Evolutionary conservation across 2,329 filamentous ascomycete genomes (phyloP).

Genomic region (Ophiosphaerella herpotricha): DNA sequence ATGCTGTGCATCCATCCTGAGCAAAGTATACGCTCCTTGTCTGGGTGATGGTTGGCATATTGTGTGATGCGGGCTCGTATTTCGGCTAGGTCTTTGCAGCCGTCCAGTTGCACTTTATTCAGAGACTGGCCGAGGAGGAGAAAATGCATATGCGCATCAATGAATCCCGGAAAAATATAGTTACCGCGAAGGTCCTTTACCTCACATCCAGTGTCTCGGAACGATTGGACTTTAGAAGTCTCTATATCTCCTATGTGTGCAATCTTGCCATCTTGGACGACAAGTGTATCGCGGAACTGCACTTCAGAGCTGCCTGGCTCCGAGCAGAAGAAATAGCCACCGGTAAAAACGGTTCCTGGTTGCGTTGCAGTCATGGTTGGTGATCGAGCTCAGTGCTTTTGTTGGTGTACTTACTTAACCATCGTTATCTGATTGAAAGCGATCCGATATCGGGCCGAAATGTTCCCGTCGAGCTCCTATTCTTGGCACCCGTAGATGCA

Average conservation of each 20-base stretch:
- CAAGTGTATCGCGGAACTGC: constrained; percentile 37
- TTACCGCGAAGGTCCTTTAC: constrained; percentile 44
- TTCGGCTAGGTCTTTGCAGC: constrained; percentile 54
- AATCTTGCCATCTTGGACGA: constrained; percentile 50
- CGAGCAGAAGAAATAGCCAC: constrained; percentile 31
- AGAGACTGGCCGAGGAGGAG: constrained; percentile 61
- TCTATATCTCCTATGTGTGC: constrained; percentile 44
- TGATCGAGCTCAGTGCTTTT: neutral
- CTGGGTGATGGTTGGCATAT: constrained; percentile 53
- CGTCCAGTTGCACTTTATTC: constrained; percentile 55
- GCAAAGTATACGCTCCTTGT: constrained; percentile 55
- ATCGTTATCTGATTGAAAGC: constrained; percentile 10
- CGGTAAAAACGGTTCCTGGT: constrained; percentile 28
- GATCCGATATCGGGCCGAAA: constrained; percentile 10
- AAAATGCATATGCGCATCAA: constrained; percentile 64
- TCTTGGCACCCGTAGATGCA: too few species aligned
- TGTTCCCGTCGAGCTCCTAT: too few species aligned
- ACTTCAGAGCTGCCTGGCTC: constrained; percentile 4
- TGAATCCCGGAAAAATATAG: constrained; percentile 59
- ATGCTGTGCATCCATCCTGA: constrained; percentile 63
- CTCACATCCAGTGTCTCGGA: constrained; percentile 20
- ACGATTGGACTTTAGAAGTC: constrained; percentile 31
- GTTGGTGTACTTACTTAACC: neutral
- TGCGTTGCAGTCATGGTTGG: constrained; percentile 13
- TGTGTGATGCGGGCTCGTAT: constrained; percentile 54